A percentile compares a stretch with the other conserved stretches of the same genome.
Evolutionary conservation across 2,329 filamentous ascomycete genomes (phyloP).

Genomic region (Diplodia seriata): DNA sequence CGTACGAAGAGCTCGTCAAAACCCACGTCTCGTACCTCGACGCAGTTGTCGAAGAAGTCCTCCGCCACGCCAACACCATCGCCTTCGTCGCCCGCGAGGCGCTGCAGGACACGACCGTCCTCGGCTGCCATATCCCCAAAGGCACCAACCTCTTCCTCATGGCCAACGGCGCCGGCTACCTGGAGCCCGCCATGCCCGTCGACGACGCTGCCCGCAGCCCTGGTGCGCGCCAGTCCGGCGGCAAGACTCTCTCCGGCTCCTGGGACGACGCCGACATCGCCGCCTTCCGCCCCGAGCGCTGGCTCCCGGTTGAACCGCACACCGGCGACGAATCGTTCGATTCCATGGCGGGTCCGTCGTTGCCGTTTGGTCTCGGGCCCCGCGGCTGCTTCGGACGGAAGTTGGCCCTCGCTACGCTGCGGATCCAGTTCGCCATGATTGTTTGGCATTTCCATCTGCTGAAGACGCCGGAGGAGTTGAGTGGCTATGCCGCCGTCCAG

Average conservation of each 20-base stretch:
- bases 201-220: background rate
- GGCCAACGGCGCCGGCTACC: conserved; percentile 35
- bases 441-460: conserved; percentile 39
- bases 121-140: conserved; percentile 52
- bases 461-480: conserved; percentile 9
- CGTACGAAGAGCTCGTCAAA: conserved; percentile 38
- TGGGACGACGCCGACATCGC: background rate
- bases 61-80: conserved; percentile 45
- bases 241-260: background rate
- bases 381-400: conserved; percentile 41
- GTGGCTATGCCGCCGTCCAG: background rate
- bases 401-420: conserved; percentile 38
- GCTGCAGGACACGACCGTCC: conserved; percentile 48
- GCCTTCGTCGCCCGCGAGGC: conserved; percentile 42
- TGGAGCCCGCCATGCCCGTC: background rate
- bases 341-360: background rate
- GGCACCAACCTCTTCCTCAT: conserved; percentile 47
- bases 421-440: conserved; percentile 35
- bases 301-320: background rate
- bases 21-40: conserved; percentile 36
- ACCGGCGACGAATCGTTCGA: background rate
- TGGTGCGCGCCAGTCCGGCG: background rate
- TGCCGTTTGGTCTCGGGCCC: conserved; percentile 39
- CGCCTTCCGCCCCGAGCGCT: background rate
- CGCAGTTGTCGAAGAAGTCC: conserved; percentile 51